Conservation (phyloP, 805 yeast species). For the Yarrowia keelungensis region DNA sequence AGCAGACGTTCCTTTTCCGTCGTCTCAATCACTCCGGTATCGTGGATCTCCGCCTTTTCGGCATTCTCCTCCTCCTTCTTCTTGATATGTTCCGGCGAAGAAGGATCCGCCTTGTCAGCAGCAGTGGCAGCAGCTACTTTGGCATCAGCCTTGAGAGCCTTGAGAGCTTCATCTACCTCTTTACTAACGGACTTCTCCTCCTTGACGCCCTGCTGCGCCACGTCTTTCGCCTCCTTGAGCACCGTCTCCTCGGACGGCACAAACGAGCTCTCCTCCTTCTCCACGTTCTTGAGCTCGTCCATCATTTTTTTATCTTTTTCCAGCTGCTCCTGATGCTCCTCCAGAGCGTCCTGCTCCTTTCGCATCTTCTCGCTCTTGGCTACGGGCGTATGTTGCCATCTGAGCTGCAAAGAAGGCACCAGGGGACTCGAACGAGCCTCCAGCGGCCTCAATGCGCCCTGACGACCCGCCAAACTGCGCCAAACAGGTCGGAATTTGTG, state of each 20-base stretch:
- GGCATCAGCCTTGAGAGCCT: constrained; percentile 12
- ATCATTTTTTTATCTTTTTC: constrained; percentile 16
- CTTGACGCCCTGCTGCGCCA: constrained; percentile 1
- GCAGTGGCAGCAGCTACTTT: neutral
- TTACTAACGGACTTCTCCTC: constrained; percentile 2
- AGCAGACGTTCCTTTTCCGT: constrained; percentile 49
- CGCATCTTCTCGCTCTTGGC: constrained; percentile 35
- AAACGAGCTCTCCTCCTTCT: neutral
- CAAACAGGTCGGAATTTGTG: constrained; percentile 11
- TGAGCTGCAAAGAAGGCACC: neutral
- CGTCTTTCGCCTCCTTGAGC: neutral
- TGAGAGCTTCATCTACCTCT: neutral
- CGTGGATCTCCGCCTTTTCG: constrained; percentile 35
- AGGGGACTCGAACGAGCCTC: neutral
- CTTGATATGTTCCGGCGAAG: constrained; percentile 35
- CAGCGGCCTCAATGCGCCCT: neutral
- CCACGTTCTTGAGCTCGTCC: neutral
- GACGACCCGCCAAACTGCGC: constrained; percentile 2
- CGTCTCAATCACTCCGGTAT: constrained; percentile 46
- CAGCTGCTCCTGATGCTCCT: constrained; percentile 28
- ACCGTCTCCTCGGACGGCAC: neutral
- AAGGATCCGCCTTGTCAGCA: constrained; percentile 4
- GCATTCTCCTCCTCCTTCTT: constrained; percentile 40
- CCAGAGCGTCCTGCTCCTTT: constrained; percentile 28
- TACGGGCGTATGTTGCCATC: constrained; percentile 32